These are phyloP conservation scores for Phaffomyces opuntiae DNA, from an alignment of 805 yeast genomes.

Conservation along the genomic window DNA sequence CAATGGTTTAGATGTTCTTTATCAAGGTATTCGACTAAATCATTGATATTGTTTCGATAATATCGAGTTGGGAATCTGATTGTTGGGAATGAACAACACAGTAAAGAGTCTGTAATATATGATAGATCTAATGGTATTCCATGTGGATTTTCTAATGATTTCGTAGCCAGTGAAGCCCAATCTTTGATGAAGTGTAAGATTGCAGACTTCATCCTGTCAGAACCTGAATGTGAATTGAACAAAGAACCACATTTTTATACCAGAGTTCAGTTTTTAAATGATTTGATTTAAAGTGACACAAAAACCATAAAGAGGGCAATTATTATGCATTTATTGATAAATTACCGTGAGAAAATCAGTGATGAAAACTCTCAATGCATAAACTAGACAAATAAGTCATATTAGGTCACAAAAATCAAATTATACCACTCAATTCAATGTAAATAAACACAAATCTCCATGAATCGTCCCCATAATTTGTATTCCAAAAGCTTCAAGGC, in stretches of 20 bases:
- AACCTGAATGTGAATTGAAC: no score
- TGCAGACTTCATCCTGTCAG: not conserved
- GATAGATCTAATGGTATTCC: constrained; percentile 51
- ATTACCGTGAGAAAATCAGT: no score
- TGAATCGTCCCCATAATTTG: not conserved
- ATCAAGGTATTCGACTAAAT: constrained; percentile 43
- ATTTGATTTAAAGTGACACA: no score
- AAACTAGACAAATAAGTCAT: no score
- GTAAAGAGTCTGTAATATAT: constrained; percentile 53
- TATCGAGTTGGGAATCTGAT: constrained; percentile 32
- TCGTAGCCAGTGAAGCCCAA: constrained; percentile 8
- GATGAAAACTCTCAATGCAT: no score
- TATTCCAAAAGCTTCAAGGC: not conserved
- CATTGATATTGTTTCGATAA: constrained; percentile 46
- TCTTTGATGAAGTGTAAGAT: constrained; percentile 2
- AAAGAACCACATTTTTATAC: no score
- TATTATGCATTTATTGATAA: not conserved
- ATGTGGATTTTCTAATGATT: constrained; percentile 19
- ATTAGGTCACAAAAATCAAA: no score
- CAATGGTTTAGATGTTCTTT: constrained; percentile 47
- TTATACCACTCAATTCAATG: no score
- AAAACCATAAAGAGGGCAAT: no score
- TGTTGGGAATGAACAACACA: constrained; percentile 76
- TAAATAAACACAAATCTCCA: not conserved
- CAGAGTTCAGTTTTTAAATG: no score